A percentile compares a stretch with the other conserved stretches of the same genome.
These are phyloP conservation scores for Macrophomina pseudophaseolina DNA, from an alignment of 2,329 filamentous ascomycete species.

Conservation along the genomic window DNA sequence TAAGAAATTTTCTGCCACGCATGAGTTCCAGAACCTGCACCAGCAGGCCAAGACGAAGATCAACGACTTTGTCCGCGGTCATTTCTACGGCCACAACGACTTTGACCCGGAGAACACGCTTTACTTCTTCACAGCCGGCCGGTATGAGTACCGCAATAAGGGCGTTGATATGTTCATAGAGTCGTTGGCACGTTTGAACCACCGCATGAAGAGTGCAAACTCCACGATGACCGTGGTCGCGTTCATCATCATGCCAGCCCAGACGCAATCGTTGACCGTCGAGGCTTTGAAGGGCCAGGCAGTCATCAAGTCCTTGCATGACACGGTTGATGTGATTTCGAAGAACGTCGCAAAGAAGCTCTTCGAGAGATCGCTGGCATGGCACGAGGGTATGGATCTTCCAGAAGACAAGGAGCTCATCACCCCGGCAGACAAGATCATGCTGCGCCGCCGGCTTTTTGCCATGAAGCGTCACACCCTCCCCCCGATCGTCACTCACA, in stretches of 20 bases:
- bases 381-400: constrained; percentile 92
- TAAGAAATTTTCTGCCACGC: constrained; percentile 96
- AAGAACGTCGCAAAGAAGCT: constrained; percentile 89
- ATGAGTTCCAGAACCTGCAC: constrained; percentile 98
- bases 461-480: constrained; percentile 93
- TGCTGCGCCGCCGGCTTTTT: constrained; percentile 88
- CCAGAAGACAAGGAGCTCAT: constrained; percentile 98
- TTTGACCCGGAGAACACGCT: constrained; percentile 96
- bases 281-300: constrained; percentile 96
- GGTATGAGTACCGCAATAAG: constrained; percentile 98
- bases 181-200: constrained; percentile 90
- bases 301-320: constrained; percentile 92
- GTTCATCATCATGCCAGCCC: constrained; percentile 98
- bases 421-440: constrained; percentile 86
- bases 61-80: constrained; percentile 94
- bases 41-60: constrained; percentile 98
- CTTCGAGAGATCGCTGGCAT: constrained; percentile 91
- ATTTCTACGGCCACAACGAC: constrained; percentile 98
- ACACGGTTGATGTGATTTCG: constrained; percentile 92
- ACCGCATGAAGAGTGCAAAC: constrained; percentile 81
- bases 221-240: constrained; percentile 95
- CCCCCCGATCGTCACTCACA: constrained; percentile 96
- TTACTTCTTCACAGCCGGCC: constrained; percentile 95
- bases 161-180: constrained; percentile 99
- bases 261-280: constrained; percentile 92